Conservation (phyloP, 2,329 filamentous ascomycete genomes). For the Cephalotrichum gorgonifer region DNA sequence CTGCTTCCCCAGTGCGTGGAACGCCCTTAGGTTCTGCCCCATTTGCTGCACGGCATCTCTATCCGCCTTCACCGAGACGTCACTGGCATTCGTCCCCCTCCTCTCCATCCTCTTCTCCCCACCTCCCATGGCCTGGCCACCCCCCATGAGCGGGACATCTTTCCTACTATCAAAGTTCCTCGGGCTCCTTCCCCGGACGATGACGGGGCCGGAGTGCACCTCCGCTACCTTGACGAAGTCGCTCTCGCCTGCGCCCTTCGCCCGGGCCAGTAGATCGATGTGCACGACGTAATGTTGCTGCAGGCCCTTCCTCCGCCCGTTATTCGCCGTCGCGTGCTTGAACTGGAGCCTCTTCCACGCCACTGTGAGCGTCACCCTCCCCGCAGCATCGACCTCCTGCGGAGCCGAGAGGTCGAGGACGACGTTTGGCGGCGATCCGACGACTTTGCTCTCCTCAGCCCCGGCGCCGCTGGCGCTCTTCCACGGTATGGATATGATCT, state of each 20-base stretch:
- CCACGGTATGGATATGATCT: conserved; percentile 96
- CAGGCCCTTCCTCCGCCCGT: conserved; percentile 83
- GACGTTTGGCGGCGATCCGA: conserved; percentile 40
- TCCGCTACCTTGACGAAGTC: conserved; percentile 70
- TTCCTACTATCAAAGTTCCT: conserved; percentile 90
- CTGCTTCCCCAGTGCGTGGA: conserved; percentile 23
- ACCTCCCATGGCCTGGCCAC: no score
- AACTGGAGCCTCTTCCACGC: conserved; percentile 94
- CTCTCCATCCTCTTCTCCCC: conserved; percentile 29
- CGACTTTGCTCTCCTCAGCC: conserved; percentile 37
- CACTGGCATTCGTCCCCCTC: conserved; percentile 13
- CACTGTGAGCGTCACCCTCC: conserved; percentile 66
- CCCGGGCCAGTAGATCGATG: conserved; percentile 70
- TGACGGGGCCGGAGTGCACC: conserved; percentile 84
- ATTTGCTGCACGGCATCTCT: conserved; percentile 18
- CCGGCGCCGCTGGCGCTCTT: conserved; percentile 52
- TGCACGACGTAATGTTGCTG: conserved; percentile 93
- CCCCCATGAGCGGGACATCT: conserved; percentile 62
- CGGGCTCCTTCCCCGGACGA: conserved; percentile 85
- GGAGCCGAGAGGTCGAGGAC: conserved; percentile 44
- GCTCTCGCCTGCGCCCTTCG: conserved; percentile 39
- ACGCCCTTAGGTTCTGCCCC: conserved; percentile 17
- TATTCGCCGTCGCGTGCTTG: conserved; percentile 92
- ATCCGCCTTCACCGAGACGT: conserved; percentile 17
- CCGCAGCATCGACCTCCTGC: conserved; percentile 64